A percentile compares a stretch with the other conserved stretches of the same genome.
phyloP scores from a whole-genome alignment of 768 basidiomycete species.

The Kwoniella dejecticola region DNA sequence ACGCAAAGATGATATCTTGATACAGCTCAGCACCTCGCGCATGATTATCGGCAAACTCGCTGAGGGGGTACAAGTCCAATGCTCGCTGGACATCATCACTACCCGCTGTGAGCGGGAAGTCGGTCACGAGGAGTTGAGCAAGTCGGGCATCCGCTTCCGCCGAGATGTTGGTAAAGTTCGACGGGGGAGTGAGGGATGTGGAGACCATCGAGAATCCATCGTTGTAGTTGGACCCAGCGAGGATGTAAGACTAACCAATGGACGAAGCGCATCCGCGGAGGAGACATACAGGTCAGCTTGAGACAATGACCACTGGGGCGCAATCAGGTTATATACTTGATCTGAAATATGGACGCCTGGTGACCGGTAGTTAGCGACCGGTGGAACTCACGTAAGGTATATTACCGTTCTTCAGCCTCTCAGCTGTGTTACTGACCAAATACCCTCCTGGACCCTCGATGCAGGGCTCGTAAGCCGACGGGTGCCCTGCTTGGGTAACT shows the following conservation, averaged over 20 bases:
- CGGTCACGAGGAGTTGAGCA: background rate
- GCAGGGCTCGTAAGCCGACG: slow-evolving; percentile 5
- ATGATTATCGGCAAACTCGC: slow-evolving; percentile 2
- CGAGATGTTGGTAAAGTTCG: slow-evolving; percentile 1
- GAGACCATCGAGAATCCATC: background rate
- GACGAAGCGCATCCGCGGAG: background rate
- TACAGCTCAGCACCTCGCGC: background rate
- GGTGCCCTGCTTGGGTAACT: background rate
- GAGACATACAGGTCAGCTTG: background rate
- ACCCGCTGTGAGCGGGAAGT: background rate
- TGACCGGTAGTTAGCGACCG: no score
- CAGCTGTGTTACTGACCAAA: slow-evolving; percentile 1
- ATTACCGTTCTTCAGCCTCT: slow-evolving; percentile 7
- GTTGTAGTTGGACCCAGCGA: background rate
- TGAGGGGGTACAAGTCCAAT: background rate
- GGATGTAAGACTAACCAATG: background rate
- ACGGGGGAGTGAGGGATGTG: background rate
- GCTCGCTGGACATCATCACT: background rate
- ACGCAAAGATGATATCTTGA: slow-evolving; percentile 5
- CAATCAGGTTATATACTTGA: no score
- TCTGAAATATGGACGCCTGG: no score
- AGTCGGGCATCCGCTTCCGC: slow-evolving; percentile 4
- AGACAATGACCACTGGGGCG: no score
- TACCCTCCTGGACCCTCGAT: slow-evolving; percentile 2
- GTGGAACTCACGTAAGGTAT: background rate